A percentile compares a stretch with the other conserved stretches of the same genome.
Conservation (phyloP, 192 early-diverging fungal genomes). For the Phycomyces blakesleeanus region DNA sequence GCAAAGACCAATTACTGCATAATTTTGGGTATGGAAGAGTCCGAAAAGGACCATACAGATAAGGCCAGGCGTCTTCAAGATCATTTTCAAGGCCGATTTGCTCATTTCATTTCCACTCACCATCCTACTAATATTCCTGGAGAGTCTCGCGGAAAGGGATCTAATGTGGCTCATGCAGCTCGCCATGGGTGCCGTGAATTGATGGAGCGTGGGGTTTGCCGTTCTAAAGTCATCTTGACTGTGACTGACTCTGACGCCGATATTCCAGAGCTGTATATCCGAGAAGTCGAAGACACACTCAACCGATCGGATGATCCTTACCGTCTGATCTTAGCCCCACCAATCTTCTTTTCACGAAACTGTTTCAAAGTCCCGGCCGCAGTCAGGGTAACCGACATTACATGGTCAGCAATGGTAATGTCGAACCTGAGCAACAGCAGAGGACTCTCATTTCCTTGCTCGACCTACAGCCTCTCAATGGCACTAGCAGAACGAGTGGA, state of each 20-base stretch:
- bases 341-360: slow-evolving; percentile 57
- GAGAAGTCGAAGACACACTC: slow-evolving; percentile 38
- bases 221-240: slow-evolving; percentile 62
- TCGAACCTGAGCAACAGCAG: slow-evolving; percentile 60
- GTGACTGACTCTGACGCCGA: slow-evolving; percentile 66
- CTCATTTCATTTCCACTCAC: slow-evolving; percentile 61
- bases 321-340: slow-evolving; percentile 36
- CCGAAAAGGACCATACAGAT: slow-evolving; percentile 45
- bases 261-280: slow-evolving; percentile 69
- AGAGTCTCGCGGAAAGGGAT: slow-evolving; percentile 70
- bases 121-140: slow-evolving; percentile 63
- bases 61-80: slow-evolving; percentile 54
- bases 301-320: slow-evolving; percentile 43
- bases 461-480: slow-evolving; percentile 73
- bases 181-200: slow-evolving; percentile 27
- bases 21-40: slow-evolving; percentile 70
- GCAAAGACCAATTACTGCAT: slow-evolving; percentile 46
- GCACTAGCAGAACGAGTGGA: slow-evolving; percentile 64
- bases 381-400: slow-evolving; percentile 68
- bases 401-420: slow-evolving; percentile 74
- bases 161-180: slow-evolving; percentile 67
- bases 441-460: slow-evolving; percentile 67
- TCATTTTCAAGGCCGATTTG: slow-evolving; percentile 54
- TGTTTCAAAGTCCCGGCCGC: slow-evolving; percentile 62
- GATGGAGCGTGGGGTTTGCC: slow-evolving; percentile 37